Percentiles rank a stretch among this genome's conserved stretches.
These are phyloP conservation scores for Saccharomyces hybrid DNA, from an alignment of 1,139 yeast genomes.

Conservation along the genomic window DNA sequence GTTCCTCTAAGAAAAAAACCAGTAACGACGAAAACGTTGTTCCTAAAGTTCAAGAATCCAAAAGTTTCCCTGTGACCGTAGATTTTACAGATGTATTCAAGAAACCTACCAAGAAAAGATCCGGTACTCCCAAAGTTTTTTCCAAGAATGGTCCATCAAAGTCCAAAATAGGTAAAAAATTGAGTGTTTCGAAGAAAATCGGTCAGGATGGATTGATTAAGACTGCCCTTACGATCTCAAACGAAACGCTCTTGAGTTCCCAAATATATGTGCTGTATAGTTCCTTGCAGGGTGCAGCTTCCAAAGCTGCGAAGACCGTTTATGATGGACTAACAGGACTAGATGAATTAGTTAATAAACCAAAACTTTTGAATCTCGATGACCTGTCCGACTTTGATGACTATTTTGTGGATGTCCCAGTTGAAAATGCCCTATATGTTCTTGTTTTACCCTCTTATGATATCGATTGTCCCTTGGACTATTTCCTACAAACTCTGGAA, in stretches of 20 bases:
- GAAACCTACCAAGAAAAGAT: constrained; percentile 12
- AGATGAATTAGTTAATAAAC: constrained; percentile 36
- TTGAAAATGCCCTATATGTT: constrained; percentile 49
- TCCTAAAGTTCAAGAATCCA: constrained; percentile 2
- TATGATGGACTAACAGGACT: constrained; percentile 31
- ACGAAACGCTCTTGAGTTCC: constrained; percentile 29
- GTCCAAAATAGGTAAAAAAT: constrained; percentile 9
- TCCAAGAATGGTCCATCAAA: constrained; percentile 21
- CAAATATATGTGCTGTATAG: constrained; percentile 64
- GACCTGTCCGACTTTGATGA: constrained; percentile 81
- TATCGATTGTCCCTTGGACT: constrained; percentile 87
- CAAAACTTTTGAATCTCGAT: constrained; percentile 60
- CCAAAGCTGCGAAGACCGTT: constrained; percentile 50
- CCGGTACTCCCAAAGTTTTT: constrained; percentile 20
- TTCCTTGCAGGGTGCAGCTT: constrained; percentile 76
- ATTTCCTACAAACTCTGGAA: constrained; percentile 67
- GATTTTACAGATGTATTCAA: constrained; percentile 37
- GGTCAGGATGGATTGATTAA: constrained; percentile 18
- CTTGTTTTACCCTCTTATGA: constrained; percentile 85
- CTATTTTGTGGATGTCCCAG: constrained; percentile 62
- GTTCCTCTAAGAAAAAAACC: constrained; percentile 8
- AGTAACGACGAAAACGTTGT: constrained; percentile 2
- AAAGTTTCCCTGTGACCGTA: constrained; percentile 31
- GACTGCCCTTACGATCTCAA: constrained; percentile 30
- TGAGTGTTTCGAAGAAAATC: constrained; percentile 1